Conservation (phyloP, 495 filamentous ascomycete genomes). For the Chaetomium tenue region DNA sequence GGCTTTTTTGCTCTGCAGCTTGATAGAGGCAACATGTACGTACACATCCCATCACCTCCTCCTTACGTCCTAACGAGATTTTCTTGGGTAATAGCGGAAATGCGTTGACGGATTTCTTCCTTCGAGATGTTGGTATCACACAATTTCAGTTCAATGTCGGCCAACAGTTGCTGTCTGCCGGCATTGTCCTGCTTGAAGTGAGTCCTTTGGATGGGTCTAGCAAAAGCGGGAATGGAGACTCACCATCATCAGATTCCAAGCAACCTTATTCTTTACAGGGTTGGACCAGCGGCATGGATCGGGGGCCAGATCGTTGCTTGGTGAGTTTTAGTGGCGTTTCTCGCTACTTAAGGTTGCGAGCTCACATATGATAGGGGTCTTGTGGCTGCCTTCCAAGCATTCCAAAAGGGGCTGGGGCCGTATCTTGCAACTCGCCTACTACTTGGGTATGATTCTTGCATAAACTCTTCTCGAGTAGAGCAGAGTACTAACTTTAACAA, state of each 20-base stretch:
- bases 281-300: conserved; percentile 57
- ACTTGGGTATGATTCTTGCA: conserved; percentile 44
- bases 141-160: conserved; percentile 61
- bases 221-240: neutral
- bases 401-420: conserved; percentile 51
- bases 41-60: neutral
- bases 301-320: conserved; percentile 57
- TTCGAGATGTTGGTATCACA: conserved; percentile 52
- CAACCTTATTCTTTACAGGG: conserved; percentile 54
- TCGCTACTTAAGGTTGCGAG: neutral
- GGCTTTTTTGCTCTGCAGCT: conserved; percentile 60
- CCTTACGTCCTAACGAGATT: neutral
- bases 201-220: neutral
- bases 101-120: conserved; percentile 43
- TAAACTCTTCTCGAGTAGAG: neutral
- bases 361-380: conserved; percentile 38
- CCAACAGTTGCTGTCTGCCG: conserved; percentile 53
- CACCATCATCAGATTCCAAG: conserved; percentile 45
- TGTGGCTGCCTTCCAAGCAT: conserved; percentile 59
- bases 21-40: conserved; percentile 45
- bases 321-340: conserved; percentile 6
- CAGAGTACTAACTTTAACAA: neutral
- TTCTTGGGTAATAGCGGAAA: conserved; percentile 27
- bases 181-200: conserved; percentile 55
- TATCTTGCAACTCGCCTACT: conserved; percentile 54